Conservation (phyloP, 2,329 filamentous ascomycete species). For the Beauveria varroae region DNA sequence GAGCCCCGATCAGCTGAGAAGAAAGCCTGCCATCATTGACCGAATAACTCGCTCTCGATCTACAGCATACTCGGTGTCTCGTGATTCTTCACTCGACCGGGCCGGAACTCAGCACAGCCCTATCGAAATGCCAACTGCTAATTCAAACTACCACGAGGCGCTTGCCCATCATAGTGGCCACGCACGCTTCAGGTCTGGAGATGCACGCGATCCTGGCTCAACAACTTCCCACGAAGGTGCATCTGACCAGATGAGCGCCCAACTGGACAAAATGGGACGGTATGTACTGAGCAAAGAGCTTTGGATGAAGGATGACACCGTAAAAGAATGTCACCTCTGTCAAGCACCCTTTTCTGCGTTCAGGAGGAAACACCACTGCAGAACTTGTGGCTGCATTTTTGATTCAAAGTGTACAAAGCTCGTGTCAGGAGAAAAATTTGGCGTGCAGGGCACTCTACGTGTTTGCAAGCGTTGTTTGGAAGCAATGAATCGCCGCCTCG, state of each 20-base stretch:
- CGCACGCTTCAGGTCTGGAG: constrained; percentile 37
- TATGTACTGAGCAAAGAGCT: constrained; percentile 91
- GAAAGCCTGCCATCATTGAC: constrained; percentile 46
- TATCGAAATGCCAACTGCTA: constrained; percentile 51
- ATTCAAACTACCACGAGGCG: constrained; percentile 49
- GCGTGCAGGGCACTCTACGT: constrained; percentile 72
- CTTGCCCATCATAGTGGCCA: constrained; percentile 41
- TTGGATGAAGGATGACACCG: constrained; percentile 99
- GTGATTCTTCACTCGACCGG: constrained; percentile 52
- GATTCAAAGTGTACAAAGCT: constrained; percentile 91
- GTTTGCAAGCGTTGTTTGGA: constrained; percentile 90
- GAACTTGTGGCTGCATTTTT: constrained; percentile 96
- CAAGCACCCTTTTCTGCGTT: constrained; percentile 88
- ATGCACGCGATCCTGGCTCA: constrained; percentile 48
- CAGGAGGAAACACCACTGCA: constrained; percentile 91
- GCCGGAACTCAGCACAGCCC: constrained; percentile 46
- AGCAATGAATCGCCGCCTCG: constrained; percentile 84
- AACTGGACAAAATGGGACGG: constrained; percentile 66
- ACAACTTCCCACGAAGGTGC: constrained; percentile 46
- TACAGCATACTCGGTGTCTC: constrained; percentile 38
- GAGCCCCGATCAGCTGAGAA: constrained; percentile 30
- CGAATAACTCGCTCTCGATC: constrained; percentile 43
- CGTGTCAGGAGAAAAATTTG: constrained; percentile 82
- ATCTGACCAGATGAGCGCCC: constrained; percentile 51
- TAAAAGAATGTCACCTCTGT: constrained; percentile 93